Evolutionary conservation across 176 grass and related monocot species (phyloP), one percentile per base, ranked within the genome.

Genomic region (Aegilops bicornis): DNA sequence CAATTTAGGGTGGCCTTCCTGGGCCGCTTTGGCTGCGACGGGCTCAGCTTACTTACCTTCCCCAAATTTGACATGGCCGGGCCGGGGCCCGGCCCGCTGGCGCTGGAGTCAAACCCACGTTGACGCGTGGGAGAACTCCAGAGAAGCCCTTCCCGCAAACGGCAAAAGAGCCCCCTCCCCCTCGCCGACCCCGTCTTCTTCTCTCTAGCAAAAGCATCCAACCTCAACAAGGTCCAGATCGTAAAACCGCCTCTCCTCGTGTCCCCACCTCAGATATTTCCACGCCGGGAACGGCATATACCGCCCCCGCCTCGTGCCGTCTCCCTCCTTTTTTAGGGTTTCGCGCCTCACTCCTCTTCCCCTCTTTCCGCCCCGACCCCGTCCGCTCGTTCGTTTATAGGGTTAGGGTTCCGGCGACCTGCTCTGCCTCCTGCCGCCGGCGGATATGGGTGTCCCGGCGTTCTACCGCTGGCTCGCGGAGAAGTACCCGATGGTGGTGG

Each of bases 391-490:
- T 69, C 73, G 72, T 17, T 75, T 50, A 47, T 88, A 80, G 76
- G 83, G 69, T 76, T 95, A 92, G 82, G 86, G 75, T 90, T 86
- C 83, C 82, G 14, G 85, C 80, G 25, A 37, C 66, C 42, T 48
- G 20, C 27, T 8, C 24, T 7, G 50, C 16, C 50, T 29, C 72
- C 20, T 20, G 50, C 16, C 73, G 27, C 17, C 37, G 68, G 29
- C 37, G 32, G 42, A 64, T 47, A 99, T 99, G 94, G 97, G 97
- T 52, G 97, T 99, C 8, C 97, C 94, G 27, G 80, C 94, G 77
- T 99, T 99, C 89, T 99, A 99, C 89, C 88, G 94, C 13, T 99
- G 97, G 97, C 90, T 99, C 66, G 94, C 97, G 64, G 97, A 99
- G 92, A 99, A 99, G 92, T 99, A 99, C 60, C 97, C 92, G 5